Percentiles rank a stretch among this genome's conserved stretches.
phyloP scores from a whole-genome alignment of 495 filamentous ascomycete species.

The Pyronema domesticum region DNA sequence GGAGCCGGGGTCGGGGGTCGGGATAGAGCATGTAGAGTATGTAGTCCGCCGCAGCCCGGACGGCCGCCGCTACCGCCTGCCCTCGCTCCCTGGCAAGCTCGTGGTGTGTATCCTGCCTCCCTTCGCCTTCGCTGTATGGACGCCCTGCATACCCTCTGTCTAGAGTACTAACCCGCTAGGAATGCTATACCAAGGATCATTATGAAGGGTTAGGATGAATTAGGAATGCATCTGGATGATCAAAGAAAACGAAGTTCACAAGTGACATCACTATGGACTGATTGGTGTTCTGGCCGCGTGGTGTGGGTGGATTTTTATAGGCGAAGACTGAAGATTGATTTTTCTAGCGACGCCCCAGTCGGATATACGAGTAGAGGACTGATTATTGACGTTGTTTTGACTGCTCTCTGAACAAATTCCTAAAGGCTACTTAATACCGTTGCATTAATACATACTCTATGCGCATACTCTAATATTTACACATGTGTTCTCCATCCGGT shows the following conservation, averaged over 20 bases:
- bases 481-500: too few relatives aligned
- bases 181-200: background rate
- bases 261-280: constrained; percentile 1
- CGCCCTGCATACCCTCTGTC: background rate
- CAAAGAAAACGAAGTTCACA: background rate
- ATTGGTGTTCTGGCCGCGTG: background rate
- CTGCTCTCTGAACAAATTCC: background rate
- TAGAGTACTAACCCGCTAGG: background rate
- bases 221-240: background rate
- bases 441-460: background rate
- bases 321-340: background rate
- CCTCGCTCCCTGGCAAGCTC: background rate
- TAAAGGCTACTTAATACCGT: background rate
- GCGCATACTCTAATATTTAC: too few relatives aligned
- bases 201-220: background rate
- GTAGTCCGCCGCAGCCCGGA: too few relatives aligned
- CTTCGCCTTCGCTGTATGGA: background rate
- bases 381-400: background rate
- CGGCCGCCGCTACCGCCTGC: too few relatives aligned
- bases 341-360: too few relatives aligned
- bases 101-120: background rate
- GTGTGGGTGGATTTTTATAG: background rate
- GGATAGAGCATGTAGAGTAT: too few relatives aligned
- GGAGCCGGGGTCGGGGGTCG: too few relatives aligned
- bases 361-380: background rate